Evolutionary conservation across 331 rosid genomes (phyloP), one percentile per base, ranked within the genome.

Genomic region (Quercus phellos): DNA sequence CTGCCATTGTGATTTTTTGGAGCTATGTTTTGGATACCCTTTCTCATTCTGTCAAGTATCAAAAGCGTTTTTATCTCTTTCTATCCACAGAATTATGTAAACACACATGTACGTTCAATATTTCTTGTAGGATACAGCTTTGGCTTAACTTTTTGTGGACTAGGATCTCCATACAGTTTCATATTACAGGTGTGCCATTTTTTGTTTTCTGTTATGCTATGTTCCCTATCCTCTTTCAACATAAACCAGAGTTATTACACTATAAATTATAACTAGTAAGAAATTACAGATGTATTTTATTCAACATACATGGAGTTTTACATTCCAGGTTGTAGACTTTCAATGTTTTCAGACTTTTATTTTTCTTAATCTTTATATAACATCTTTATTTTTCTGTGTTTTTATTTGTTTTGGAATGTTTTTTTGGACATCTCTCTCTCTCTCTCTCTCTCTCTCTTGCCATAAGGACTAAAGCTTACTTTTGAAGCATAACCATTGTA

Each of bases 111-210:
- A 32, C 6, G 1, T 32, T 32, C 6, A 32, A 32, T 32, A 4
- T 32, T 0, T 32, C 35, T 32, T 32, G 35, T 32, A 32, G 35
- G 5, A 32, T 32, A 4, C 35, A 32, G 6, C 35, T 32, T 32
- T 32, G 35, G 35, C 35, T 4, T 6, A 32, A 32, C 35, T 32
- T 4, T 4, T 32, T 32, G 35, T 0, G 1, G 35, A 32, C 35
- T 30, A 30, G 5, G 5, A 30, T 4, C 35, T 32, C 1, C 35
- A 0, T 32, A 32, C 35, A 32, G 35, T 32, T 32, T 32, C 35
- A 4, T 9, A 29, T 81, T 87, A 79, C 85, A 89, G 90, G 98
- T 92, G 54, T 70, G 60, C 17, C 69, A 58, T 75, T 19, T 30
- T 60, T 73, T 73, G 56, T 51, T 79, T 61, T 54, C 61, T 71